Conservation (phyloP, 441 rosid species). For the Aleurites moluccanus region DNA sequence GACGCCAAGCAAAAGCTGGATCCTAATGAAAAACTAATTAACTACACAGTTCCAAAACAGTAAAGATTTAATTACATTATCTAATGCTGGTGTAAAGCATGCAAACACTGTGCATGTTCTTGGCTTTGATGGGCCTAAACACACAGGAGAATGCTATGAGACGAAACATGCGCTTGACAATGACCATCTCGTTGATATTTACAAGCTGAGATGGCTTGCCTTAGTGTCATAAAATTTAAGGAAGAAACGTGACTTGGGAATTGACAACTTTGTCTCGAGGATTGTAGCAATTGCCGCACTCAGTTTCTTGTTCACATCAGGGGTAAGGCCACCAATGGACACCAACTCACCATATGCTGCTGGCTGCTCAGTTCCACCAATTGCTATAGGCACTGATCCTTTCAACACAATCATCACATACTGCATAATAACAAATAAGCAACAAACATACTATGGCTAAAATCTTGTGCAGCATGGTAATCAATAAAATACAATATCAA, state of each 20-base stretch:
- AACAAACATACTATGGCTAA: slow-evolving; percentile 5
- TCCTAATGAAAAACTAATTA: slow-evolving; percentile 15
- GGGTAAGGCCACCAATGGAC: slow-evolving; percentile 81
- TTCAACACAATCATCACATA: slow-evolving; percentile 96
- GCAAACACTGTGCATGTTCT: slow-evolving; percentile 99
- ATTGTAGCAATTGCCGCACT: slow-evolving; percentile 74
- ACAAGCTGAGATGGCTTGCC: slow-evolving; percentile 49
- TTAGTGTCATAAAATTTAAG: slow-evolving; percentile 85
- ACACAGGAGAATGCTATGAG: slow-evolving; percentile 50
- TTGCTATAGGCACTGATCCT: slow-evolving; percentile 90
- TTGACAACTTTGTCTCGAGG: slow-evolving; percentile 76
- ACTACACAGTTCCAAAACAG: slow-evolving; percentile 34
- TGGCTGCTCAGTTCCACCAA: slow-evolving; percentile 92
- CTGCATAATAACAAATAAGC: slow-evolving; percentile 37
- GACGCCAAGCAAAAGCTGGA: slow-evolving; percentile 17
- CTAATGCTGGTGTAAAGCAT: slow-evolving; percentile 96
- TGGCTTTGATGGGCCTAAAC: slow-evolving; percentile 94
- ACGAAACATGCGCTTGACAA: slow-evolving; percentile 32
- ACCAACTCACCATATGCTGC: slow-evolving; percentile 94
- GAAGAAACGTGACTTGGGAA: slow-evolving; percentile 79
- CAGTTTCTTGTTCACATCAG: slow-evolving; percentile 81
- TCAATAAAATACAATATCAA: neutral
- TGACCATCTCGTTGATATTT: slow-evolving; percentile 22
- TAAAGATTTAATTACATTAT: slow-evolving; percentile 54
- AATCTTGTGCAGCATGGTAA: neutral